Percentiles rank a stretch among this genome's conserved stretches.
phyloP scores from a whole-genome alignment of 139 green algal species.

The Nannochloris sp. region DNA sequence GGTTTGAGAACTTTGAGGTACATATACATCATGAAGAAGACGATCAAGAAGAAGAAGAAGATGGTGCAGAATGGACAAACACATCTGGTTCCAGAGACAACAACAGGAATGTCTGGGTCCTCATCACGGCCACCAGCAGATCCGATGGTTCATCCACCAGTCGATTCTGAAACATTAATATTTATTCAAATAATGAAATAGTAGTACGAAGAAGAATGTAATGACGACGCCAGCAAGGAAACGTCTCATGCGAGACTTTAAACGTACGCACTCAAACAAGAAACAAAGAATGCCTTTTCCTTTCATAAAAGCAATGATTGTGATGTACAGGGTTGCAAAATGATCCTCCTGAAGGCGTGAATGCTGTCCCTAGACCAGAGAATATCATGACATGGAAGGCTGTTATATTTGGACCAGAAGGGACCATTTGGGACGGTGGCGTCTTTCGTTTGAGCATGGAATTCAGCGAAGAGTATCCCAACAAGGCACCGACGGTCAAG shows the following conservation, averaged over 20 bases:
- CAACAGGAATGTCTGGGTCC: too few species aligned
- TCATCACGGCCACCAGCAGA: too few species aligned
- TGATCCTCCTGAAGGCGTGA: conserved; percentile 91
- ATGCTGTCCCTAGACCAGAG: conserved; percentile 77
- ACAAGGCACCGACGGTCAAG: conserved; percentile 91
- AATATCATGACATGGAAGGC: conserved; percentile 99
- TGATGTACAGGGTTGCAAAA: conserved; percentile 52
- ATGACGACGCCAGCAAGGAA: conserved; percentile 28
- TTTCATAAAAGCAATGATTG: not conserved
- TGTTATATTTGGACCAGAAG: conserved; percentile 98
- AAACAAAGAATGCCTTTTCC: too few species aligned
- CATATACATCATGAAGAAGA: not conserved
- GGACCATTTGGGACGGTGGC: conserved; percentile 93
- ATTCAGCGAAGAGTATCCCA: conserved; percentile 97
- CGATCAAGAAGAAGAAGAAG: too few species aligned
- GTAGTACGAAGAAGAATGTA: not conserved
- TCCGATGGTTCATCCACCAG: too few species aligned
- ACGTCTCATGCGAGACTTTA: conserved; percentile 25
- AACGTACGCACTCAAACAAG: conserved; percentile 4
- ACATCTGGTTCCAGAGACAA: too few species aligned
- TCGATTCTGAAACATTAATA: too few species aligned
- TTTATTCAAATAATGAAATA: too few species aligned
- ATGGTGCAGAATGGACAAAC: too few species aligned
- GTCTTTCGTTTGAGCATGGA: conserved; percentile 91
- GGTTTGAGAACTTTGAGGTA: conserved; percentile 20